Conservation (phyloP, 495 filamentous ascomycete genomes). For the Aspergillus biplanus region DNA sequence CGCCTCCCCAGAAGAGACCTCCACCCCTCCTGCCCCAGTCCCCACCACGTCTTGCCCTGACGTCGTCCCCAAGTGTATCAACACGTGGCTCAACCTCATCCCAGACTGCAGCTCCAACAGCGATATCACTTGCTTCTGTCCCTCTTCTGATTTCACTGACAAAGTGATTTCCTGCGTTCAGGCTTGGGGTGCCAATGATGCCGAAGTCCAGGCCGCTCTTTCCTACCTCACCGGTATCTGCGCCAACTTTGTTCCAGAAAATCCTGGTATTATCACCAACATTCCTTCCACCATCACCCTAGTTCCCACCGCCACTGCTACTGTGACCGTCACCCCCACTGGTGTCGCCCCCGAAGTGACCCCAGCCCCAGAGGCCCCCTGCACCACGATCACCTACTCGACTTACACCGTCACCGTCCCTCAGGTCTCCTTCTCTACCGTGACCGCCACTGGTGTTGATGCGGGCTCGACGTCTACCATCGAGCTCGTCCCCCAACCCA, state of each 20-base stretch:
- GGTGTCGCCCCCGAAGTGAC: constrained; percentile 53
- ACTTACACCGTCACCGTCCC: constrained; percentile 72
- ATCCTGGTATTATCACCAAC: constrained; percentile 84
- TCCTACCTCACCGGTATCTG: constrained; percentile 93
- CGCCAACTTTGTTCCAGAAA: constrained; percentile 68
- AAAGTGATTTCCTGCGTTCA: constrained; percentile 82
- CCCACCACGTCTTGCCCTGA: constrained; percentile 60
- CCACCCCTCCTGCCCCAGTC: constrained; percentile 28
- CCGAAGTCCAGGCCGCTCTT: constrained; percentile 71
- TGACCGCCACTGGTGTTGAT: constrained; percentile 31
- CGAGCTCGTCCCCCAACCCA: constrained; percentile 27
- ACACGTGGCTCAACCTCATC: constrained; percentile 79
- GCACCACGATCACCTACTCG: constrained; percentile 65
- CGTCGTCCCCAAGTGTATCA: constrained; percentile 85
- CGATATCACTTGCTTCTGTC: constrained; percentile 86
- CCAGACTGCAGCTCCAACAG: constrained; percentile 82
- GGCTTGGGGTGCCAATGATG: constrained; percentile 68
- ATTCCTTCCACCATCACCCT: constrained; percentile 66
- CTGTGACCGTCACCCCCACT: constrained; percentile 39
- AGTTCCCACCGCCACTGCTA: constrained; percentile 38
- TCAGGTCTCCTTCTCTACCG: constrained; percentile 72
- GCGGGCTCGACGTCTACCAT: constrained; percentile 27
- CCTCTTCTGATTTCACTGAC: constrained; percentile 70
- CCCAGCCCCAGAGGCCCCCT: constrained; percentile 42
- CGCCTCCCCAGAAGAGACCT: constrained; percentile 23